Evolutionary conservation across 768 basidiomycete genomes (phyloP), one percentile per base, ranked within the genome.

Genomic region (Podaxis carcinomalis): DNA sequence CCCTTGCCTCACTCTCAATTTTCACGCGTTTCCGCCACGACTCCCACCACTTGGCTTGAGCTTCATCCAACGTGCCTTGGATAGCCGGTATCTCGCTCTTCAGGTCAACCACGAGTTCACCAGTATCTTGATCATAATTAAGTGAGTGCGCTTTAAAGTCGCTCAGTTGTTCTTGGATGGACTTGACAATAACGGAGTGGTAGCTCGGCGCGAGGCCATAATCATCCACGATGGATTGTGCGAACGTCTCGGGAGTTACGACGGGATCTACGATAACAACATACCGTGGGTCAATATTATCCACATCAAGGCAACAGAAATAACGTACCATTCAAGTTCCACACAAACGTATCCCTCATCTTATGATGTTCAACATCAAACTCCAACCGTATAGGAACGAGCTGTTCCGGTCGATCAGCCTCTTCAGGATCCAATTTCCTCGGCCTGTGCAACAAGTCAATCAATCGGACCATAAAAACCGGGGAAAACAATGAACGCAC

Each of bases 271-370:
- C 23, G 51, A 51, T 19, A 27, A 51, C 23, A 44, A 46, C 42
- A 9, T 47, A 32, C 21, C 11, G 47, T 49, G 25, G 23, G 47
- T 28, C 23, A 61, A 23, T 14, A 28, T 21, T 23, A 56, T 32
- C 28, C 14, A 10, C 36, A 27, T 52, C 21, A 40, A 49, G 51
- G 50, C 52, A n/a, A 28, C 23, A 50, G 61, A 50, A 77, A 59
- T 51, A 16, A 28, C 85, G n/a, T 59, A 97, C 95, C 96, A 65
- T 90, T 90, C 49, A 95, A 74, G 68, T 99, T 97, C 97, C 96
- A 99, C 49, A 97, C 84, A 74, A 98, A 98, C 0, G 96, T 94
- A 70, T 99, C 97, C 27, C 94, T 85, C 80, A 98, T 88, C 75
- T 89, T 92, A 69, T 92, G 88, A 68, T 92, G 90, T 59, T 98